Evolutionary conservation across 495 filamentous ascomycete species (phyloP).

Genomic region (Articulospora tetracladia): DNA sequence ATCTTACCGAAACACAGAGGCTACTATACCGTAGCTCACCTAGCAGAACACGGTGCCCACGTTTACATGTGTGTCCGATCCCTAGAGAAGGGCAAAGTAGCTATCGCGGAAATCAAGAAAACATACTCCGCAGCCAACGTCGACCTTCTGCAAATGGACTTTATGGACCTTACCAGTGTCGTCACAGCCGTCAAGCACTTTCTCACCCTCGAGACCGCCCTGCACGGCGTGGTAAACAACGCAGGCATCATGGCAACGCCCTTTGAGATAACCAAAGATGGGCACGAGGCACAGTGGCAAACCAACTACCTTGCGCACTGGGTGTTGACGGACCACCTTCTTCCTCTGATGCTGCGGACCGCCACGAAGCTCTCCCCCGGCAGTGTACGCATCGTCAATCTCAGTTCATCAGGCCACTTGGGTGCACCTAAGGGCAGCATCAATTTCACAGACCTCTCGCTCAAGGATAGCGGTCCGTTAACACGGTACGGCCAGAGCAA

Average conservation of each 20-base stretch:
- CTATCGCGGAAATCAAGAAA: constrained; percentile 47
- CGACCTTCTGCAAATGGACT: constrained; percentile 40
- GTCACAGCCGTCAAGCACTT: constrained; percentile 29
- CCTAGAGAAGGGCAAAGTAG: constrained; percentile 43
- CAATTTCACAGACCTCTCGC: constrained; percentile 44
- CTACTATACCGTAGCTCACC: constrained; percentile 56
- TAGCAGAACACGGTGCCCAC: constrained; percentile 58
- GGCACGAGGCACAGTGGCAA: constrained; percentile 64
- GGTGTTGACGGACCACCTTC: constrained; percentile 62
- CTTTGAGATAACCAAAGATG: constrained; percentile 46
- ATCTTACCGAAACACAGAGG: constrained; percentile 39
- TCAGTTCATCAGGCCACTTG: constrained; percentile 38
- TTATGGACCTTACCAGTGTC: constrained; percentile 33
- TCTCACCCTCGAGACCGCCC: constrained; percentile 37
- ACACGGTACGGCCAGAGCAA: constrained; percentile 63
- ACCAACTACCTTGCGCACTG: constrained; percentile 70
- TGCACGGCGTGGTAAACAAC: constrained; percentile 64
- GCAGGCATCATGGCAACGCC: constrained; percentile 63
- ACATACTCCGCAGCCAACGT: constrained; percentile 35
- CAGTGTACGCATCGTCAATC: constrained; percentile 41
- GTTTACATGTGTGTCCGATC: constrained; percentile 64
- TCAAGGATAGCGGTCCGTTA: constrained; percentile 36
- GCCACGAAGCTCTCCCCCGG: constrained; percentile 38
- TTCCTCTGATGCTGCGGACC: constrained; percentile 47
- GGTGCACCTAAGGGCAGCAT: constrained; percentile 33